phyloP scores from a whole-genome alignment of 306 rosid genomes.

The Adenanthera pavonina region DNA sequence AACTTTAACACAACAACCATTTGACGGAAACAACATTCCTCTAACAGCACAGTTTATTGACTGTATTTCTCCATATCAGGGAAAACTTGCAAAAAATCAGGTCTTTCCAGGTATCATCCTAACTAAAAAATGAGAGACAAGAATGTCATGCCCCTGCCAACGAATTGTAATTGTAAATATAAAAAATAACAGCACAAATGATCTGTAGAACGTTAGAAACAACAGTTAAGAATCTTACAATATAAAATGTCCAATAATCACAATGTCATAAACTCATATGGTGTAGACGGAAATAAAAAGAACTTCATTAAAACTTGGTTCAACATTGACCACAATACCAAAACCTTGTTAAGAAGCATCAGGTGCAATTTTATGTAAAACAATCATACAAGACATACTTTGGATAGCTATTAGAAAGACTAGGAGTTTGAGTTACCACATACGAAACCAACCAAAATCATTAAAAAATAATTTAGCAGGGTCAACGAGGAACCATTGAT shows the following conservation, averaged over 20 bases:
- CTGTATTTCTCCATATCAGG: background rate
- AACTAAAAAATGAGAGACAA: background rate
- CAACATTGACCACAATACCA: slow-evolving; percentile 19
- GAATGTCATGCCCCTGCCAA: background rate
- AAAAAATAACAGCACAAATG: background rate
- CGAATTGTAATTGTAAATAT: background rate
- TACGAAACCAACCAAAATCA: slow-evolving; percentile 26
- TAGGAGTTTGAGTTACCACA: slow-evolving; percentile 13
- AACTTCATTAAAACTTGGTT: background rate
- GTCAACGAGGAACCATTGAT: slow-evolving; percentile 22
- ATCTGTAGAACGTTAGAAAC: background rate
- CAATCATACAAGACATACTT: slow-evolving; percentile 5
- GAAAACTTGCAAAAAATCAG: background rate
- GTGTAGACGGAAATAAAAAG: slow-evolving; percentile 5
- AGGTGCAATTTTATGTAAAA: background rate
- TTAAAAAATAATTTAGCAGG: slow-evolving; percentile 17
- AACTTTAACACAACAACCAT: background rate
- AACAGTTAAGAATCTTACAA: slow-evolving; percentile 25
- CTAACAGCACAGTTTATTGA: background rate
- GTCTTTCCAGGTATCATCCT: background rate
- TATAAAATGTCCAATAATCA: slow-evolving; percentile 2
- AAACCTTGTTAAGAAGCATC: slow-evolving; percentile 28
- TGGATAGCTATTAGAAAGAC: slow-evolving; percentile 1
- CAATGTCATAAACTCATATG: background rate
- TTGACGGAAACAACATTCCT: background rate